Evolutionary conservation across 331 rosid genomes (phyloP).

Genomic region (Acacia concinna): DNA sequence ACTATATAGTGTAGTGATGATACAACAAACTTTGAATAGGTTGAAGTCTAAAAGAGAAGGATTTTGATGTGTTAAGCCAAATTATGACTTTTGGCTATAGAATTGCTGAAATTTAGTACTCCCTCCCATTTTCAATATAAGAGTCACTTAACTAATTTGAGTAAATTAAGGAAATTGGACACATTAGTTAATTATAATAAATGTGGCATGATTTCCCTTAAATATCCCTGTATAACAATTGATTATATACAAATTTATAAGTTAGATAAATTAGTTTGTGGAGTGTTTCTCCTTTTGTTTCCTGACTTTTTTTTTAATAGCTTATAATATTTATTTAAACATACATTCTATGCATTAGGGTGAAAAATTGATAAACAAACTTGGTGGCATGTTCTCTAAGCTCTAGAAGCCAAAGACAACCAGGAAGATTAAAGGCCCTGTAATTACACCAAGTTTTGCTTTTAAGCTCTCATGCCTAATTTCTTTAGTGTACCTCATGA

Average conservation of each 20-base stretch:
- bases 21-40: not conserved
- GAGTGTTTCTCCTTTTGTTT: not conserved
- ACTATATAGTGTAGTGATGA: not conserved
- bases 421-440: constrained; percentile 66
- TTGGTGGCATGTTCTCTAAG: constrained; percentile 91
- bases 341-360: constrained; percentile 53
- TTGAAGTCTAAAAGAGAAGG: not conserved
- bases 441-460: constrained; percentile 65
- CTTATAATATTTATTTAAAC: not conserved
- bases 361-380: constrained; percentile 86
- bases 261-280: not conserved
- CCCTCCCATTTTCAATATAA: accelerated
- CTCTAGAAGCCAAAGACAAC: constrained; percentile 90
- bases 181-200: too few species aligned
- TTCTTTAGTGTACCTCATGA: not conserved
- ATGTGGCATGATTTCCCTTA: too few species aligned
- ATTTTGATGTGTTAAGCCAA: not conserved
- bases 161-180: too few species aligned
- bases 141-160: too few species aligned
- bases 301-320: not conserved
- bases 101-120: not conserved
- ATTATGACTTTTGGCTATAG: not conserved
- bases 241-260: too few species aligned
- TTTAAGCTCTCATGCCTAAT: constrained; percentile 5
- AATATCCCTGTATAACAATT: too few species aligned